Evolutionary conservation across 805 yeast species (phyloP), one percentile per base, ranked within the genome.

Genomic region (Saccharomycopsis fermentans): DNA sequence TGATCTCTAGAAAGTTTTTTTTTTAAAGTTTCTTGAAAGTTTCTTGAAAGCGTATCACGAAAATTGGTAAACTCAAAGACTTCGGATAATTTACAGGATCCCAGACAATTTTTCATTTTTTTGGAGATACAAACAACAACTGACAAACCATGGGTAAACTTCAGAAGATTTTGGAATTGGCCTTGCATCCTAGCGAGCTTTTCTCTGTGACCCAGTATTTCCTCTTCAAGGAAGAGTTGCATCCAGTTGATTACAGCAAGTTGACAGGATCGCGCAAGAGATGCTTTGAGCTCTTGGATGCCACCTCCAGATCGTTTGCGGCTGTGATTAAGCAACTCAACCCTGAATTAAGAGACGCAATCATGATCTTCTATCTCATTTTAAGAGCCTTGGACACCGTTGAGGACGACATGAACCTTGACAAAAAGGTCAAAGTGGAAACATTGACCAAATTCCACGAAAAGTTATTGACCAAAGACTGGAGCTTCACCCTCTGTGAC

Each of bases 361-460:
- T 89, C 62, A 84, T 83, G 90, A 60, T 94, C 5, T 94, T 94
- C 72, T 94, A 94, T 71, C 72, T 94, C 58, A 78, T 90, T 24
- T 74, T 94, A 63, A 80, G 99, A 61, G 99, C 96, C 1, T 79
- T 94, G 66, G 99, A 94, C 69, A 94, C 99, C 1, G 79, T 94
- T 58, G 99, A 94, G 71, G 99, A 94, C 71, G 98, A 94, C 70
- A 90, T 90, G 95, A 80, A 94, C 8, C 74, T 94, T 59, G 85
- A 81, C 62, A 83, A 87, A 4, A 75, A 77, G 21, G 65, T 82
- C 60, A 94, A 94, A 73, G 73, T 90, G 27, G 90, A 94, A 1
- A 69, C 90, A 55, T 77, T 94, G 64, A 78, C 92, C 60, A 64
- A 69, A 2, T 94, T 94, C 71, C 77, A 83, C 68, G 71, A 78